Evolutionary conservation across 345 rosid species (phyloP).

Genomic region (Eutrema japonicum): DNA sequence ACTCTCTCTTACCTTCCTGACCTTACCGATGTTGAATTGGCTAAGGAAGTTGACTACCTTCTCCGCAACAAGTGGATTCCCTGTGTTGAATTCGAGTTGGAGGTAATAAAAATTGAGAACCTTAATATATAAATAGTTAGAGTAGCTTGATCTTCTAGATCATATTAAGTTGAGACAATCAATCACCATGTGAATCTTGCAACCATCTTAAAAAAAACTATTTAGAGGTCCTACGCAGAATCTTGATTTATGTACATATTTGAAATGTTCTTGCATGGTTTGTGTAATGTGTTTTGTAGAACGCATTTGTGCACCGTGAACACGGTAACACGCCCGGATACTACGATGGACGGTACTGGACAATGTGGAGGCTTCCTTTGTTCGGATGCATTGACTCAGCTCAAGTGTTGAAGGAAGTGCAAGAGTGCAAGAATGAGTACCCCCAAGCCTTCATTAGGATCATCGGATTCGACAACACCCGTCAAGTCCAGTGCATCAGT

Average conservation of each 20-base stretch:
- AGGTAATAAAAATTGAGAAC: conserved; percentile 39
- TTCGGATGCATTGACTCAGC: conserved; percentile 56
- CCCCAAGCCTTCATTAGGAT: conserved; percentile 48
- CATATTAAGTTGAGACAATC: not conserved
- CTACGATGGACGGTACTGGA: conserved; percentile 59
- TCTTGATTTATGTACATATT: not conserved
- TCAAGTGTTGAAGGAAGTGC: conserved; percentile 56
- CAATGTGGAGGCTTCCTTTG: conserved; percentile 64
- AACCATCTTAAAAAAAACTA: not conserved
- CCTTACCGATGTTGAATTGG: conserved; percentile 36
- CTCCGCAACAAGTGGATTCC: conserved; percentile 62
- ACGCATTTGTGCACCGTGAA: conserved; percentile 49
- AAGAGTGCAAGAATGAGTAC: conserved; percentile 48
- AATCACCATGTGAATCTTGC: not conserved
- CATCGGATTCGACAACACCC: conserved; percentile 60
- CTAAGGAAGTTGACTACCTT: conserved; percentile 61
- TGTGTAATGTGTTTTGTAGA: conserved; percentile 36
- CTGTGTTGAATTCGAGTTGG: conserved; percentile 65
- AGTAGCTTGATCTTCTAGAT: conserved; percentile 9
- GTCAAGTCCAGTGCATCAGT: conserved; percentile 51
- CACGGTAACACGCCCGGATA: conserved; percentile 45
- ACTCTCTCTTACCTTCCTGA: conserved; percentile 59
- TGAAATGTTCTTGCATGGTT: not conserved
- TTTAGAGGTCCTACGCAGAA: not conserved
- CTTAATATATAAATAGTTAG: not conserved